Percentiles rank a stretch among this genome's conserved stretches.
phyloP scores from a whole-genome alignment of 208 protist species.

The Polymyxa betae region DNA sequence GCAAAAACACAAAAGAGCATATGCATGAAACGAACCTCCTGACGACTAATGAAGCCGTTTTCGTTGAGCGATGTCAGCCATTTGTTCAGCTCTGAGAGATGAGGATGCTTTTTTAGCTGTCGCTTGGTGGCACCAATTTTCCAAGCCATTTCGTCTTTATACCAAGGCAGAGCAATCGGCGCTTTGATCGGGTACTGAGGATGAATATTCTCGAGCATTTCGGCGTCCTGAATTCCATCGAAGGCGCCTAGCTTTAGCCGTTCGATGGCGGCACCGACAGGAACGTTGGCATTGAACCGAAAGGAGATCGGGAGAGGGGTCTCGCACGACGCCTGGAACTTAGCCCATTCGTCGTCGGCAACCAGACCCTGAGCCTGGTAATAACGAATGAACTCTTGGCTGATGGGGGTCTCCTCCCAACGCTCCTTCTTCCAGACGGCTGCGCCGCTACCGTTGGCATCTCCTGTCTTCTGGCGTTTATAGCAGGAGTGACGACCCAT shows the following conservation, averaged over 20 bases:
- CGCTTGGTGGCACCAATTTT: conserved; percentile 22
- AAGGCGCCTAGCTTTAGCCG: neutral
- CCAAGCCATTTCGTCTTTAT: neutral
- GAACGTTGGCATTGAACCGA: conserved; percentile 22
- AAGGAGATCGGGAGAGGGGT: neutral
- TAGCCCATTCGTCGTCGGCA: conserved; percentile 17
- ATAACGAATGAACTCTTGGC: conserved; percentile 14
- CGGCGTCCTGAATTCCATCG: neutral
- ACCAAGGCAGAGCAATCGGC: neutral
- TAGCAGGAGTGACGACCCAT: too few species aligned
- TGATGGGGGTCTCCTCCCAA: neutral
- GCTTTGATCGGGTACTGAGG: neutral
- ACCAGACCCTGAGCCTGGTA: conserved; percentile 25
- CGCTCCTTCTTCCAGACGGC: neutral
- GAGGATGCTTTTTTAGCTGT: conserved; percentile 42
- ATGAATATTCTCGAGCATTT: neutral
- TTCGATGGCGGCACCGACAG: neutral
- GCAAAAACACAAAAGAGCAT: too few species aligned
- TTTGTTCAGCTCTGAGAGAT: conserved; percentile 40
- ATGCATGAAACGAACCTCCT: too few species aligned
- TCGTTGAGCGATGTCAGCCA: neutral
- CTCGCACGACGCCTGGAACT: neutral
- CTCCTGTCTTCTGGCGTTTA: neutral
- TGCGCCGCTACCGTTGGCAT: neutral
- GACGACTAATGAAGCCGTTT: conserved; percentile 15